Evolutionary conservation across 129 eudicot genomes (phyloP).

Genomic region (sunflower (Helianthus annuus)): DNA sequence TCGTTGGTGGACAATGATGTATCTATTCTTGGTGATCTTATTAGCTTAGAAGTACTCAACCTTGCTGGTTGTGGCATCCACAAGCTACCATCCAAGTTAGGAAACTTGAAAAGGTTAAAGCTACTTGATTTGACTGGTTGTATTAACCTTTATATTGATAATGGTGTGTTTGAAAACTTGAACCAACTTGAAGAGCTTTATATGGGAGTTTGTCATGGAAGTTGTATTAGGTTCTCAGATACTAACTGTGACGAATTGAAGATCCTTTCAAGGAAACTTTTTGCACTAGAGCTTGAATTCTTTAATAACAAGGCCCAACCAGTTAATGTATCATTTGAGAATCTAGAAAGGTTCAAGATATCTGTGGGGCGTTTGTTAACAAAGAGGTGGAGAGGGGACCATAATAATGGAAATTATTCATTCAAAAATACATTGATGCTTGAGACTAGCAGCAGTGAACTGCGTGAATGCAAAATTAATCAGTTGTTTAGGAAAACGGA

Average conservation of each 20-base stretch:
- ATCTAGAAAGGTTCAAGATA: not conserved
- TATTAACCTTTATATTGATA: not conserved
- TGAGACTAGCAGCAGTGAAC: not conserved
- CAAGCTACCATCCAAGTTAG: not conserved
- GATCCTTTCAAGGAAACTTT: not conserved
- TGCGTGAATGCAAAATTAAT: not conserved
- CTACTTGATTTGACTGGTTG: not conserved
- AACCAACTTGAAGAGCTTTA: constrained; percentile 2
- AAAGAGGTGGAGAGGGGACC: not conserved
- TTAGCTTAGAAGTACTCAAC: not conserved
- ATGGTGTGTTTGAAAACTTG: not conserved
- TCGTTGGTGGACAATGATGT: too few species aligned
- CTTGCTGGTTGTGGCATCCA: not conserved
- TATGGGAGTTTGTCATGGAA: not conserved
- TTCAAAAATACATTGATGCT: not conserved
- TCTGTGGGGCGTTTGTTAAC: not conserved
- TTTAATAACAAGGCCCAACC: not conserved
- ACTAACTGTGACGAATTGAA: not conserved
- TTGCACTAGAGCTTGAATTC: not conserved
- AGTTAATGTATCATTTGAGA: not conserved
- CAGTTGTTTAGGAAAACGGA: not conserved
- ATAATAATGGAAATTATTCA: not conserved
- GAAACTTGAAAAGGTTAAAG: not conserved
- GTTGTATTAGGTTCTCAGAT: not conserved
- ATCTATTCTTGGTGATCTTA: not conserved